phyloP scores from a whole-genome alignment of 169 alveolate species.

The Eimeria tenella region DNA sequence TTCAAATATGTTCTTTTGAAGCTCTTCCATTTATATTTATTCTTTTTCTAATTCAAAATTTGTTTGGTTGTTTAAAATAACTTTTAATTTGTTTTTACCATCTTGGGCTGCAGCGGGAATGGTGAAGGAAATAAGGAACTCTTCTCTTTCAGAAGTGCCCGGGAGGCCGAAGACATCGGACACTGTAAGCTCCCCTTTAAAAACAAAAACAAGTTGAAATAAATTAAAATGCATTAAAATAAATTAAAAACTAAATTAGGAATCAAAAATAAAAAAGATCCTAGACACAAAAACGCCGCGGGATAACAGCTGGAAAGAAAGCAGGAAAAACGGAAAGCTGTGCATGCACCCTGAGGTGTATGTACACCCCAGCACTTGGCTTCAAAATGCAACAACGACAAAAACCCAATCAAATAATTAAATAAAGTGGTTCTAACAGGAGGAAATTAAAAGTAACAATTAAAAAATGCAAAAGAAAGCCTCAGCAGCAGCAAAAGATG shows the following conservation, averaged over 20 bases:
- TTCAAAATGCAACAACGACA: background rate
- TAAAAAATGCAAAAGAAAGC: too few relatives aligned
- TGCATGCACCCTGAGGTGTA: background rate
- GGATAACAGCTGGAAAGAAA: too few relatives aligned
- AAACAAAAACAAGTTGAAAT: background rate
- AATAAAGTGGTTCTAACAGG: too few relatives aligned
- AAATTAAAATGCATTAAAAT: background rate
- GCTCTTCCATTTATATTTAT: too few relatives aligned
- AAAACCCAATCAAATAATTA: too few relatives aligned
- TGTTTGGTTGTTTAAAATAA: too few relatives aligned
- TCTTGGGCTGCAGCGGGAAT: slow-evolving; percentile 1
- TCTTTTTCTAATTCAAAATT: too few relatives aligned
- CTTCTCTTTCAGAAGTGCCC: slow-evolving; percentile 38
- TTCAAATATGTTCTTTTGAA: too few relatives aligned
- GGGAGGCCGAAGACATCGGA: slow-evolving; percentile 76
- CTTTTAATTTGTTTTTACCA: background rate
- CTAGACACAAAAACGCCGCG: too few relatives aligned
- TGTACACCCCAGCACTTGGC: background rate
- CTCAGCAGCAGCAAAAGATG: too few relatives aligned
- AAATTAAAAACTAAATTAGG: background rate
- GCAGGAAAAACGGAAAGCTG: background rate
- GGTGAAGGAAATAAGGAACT: slow-evolving; percentile 39
- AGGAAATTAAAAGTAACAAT: too few relatives aligned
- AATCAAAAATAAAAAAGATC: background rate
- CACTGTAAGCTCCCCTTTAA: slow-evolving; percentile 12